Base-by-base conservation (phyloP, 768 basidiomycete genomes). In the Leccinum subgranulosum region DNA sequence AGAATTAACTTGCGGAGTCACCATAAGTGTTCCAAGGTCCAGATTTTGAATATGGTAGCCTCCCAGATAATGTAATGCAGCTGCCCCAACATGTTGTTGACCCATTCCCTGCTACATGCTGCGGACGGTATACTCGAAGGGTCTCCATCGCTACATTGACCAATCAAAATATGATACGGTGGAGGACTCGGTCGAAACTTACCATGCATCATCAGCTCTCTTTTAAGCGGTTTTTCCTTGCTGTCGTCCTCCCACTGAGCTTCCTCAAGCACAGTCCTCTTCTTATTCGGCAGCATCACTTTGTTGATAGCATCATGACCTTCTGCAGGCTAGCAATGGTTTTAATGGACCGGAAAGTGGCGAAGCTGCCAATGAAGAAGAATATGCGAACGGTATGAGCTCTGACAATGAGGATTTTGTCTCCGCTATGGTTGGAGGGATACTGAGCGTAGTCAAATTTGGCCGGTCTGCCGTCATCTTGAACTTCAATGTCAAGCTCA, bases 31-130 rank as follows among this genome's bases (percentile, higher is more conserved):
- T 9, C 92, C 96, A 15, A 98, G 78, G 68, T 99, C 97, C 53
- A 98, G 79, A 64, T 84, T 94, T 71, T 99, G 97, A 0, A 98
- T 82, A 68, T 97, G 93, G 71, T 91, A 97, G 0, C 96, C 96
- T 75, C 98, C 97, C 19, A 99, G 75, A 69, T 95, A 88, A 75
- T 98, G 95, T 34, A 99, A 73, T 6, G 91, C 85, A 0, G 95
- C 97, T 1, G 94, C 86, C 36, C 92, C 96, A 57, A 98, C 77
- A 65, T 92, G 94, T 5, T 77, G 78, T 70, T 98, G 97, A 1
- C 97, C 97, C 90, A 96, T 92, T 12, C 95, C 95, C 6, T 77
- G 66, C 12, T 81, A 94, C 73, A 2, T 98, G 79, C 6, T 97
- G 82, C 10, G 97, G 97, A 51, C 95, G 84, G 71, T 96, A 90